Evolutionary conservation across 1,139 yeast genomes (phyloP).

Genomic region (Hemisphaericaspora xylofermentans): DNA sequence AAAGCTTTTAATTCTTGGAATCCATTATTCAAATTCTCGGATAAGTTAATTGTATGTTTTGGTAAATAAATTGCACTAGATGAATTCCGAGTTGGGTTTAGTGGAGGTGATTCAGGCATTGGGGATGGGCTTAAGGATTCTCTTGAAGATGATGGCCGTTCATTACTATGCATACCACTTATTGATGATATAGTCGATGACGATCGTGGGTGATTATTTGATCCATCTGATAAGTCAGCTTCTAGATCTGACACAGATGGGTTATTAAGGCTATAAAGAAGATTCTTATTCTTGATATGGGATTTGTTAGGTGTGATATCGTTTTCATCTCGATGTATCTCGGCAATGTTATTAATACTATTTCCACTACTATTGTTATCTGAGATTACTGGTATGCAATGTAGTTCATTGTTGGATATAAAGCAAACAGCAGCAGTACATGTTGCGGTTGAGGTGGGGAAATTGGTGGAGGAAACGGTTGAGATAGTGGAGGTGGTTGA

Average conservation of each 20-base stretch:
- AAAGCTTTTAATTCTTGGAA: slow-evolving; percentile 34
- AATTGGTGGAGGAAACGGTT: not conserved
- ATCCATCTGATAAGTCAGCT: slow-evolving; percentile 21
- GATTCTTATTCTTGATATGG: slow-evolving; percentile 36
- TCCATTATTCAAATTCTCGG: slow-evolving; percentile 29
- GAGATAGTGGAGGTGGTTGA: not conserved
- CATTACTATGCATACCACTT: not conserved
- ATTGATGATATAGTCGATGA: slow-evolving; percentile 7
- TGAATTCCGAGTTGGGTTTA: no score
- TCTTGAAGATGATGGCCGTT: slow-evolving; percentile 16
- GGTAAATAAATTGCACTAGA: slow-evolving; percentile 44
- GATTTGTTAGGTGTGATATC: slow-evolving; percentile 22
- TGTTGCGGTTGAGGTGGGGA: not conserved
- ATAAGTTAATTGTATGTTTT: slow-evolving; percentile 33
- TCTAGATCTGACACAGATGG: slow-evolving; percentile 45
- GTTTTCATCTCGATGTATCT: slow-evolving; percentile 15
- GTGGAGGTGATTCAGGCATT: not conserved
- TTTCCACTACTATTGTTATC: slow-evolving; percentile 1
- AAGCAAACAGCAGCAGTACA: slow-evolving; percentile 39
- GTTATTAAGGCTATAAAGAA: slow-evolving; percentile 43
- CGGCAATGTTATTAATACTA: slow-evolving; percentile 5
- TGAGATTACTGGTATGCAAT: slow-evolving; percentile 35
- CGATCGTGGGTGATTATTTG: slow-evolving; percentile 1
- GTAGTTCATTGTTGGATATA: slow-evolving; percentile 37
- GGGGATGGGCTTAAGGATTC: not conserved